Evolutionary conservation across 768 basidiomycete genomes (phyloP).

Genomic region (Goffeauzyma gilvescens): DNA sequence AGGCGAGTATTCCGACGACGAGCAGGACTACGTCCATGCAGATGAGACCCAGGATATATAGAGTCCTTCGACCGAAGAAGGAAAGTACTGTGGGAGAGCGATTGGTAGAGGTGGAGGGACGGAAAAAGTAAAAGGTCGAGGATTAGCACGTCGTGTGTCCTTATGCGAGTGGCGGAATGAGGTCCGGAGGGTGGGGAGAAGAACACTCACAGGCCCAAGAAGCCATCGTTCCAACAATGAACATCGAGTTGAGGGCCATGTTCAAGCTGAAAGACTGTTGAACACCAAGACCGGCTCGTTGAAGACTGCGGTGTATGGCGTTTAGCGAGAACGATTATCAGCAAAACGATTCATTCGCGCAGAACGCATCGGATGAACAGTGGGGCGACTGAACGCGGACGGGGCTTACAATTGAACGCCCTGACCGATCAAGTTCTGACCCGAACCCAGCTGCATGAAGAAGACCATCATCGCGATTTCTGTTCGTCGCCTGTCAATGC

Average conservation of each 20-base stretch:
- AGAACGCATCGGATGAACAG: not conserved
- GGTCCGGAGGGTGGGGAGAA: not conserved
- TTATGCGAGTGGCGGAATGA: not conserved
- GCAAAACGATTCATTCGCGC: not conserved
- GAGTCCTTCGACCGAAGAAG: constrained; percentile 28
- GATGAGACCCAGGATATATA: constrained; percentile 32
- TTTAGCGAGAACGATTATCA: not conserved
- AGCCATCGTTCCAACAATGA: constrained; percentile 28
- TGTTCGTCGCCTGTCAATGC: constrained; percentile 21
- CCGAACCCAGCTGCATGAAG: constrained; percentile 11
- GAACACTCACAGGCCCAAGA: constrained; percentile 25
- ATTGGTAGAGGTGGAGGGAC: constrained; percentile 8
- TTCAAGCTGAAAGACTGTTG: constrained; percentile 17
- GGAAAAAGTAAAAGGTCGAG: constrained; percentile 35
- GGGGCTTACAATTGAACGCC: constrained; percentile 19
- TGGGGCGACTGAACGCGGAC: not conserved
- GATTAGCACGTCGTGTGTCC: not conserved
- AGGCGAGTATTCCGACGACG: constrained; percentile 30
- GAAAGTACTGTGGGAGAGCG: constrained; percentile 12
- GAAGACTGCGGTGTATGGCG: constrained; percentile 6
- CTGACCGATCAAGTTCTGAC: constrained; percentile 23
- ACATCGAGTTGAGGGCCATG: constrained; percentile 22
- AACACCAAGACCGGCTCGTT: constrained; percentile 21
- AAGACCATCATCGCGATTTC: constrained; percentile 15
- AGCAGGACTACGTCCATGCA: constrained; percentile 23